These are phyloP conservation scores for Kwoniella mangroviensis DNA, from an alignment of 768 basidiomycete species.

Conservation along the genomic window DNA sequence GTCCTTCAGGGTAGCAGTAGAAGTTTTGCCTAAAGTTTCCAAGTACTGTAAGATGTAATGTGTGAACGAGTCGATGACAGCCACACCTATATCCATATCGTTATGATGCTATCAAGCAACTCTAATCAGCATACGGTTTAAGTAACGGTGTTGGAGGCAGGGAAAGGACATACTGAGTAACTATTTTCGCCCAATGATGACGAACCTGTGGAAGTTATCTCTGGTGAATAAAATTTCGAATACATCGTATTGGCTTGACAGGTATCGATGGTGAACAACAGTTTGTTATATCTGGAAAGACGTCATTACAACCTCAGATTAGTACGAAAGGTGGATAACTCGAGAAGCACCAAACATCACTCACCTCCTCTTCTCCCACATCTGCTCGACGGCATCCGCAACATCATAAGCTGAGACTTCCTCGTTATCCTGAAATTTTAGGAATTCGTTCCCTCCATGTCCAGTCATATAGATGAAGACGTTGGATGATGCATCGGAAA, in stretches of 20 bases:
- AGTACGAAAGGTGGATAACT: not conserved
- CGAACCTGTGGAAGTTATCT: conserved; percentile 88
- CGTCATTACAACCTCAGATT: too few species aligned
- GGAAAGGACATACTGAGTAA: conserved; percentile 74
- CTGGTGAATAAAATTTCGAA: conserved; percentile 87
- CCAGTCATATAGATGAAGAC: conserved; percentile 98
- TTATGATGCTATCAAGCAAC: conserved; percentile 94
- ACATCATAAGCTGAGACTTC: conserved; percentile 96
- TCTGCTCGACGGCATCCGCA: conserved; percentile 97
- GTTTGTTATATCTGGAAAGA: conserved; percentile 77
- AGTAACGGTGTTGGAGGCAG: not conserved
- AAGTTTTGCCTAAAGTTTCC: conserved; percentile 91
- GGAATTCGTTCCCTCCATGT: conserved; percentile 95
- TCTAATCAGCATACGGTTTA: too few species aligned
- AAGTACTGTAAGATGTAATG: conserved; percentile 89
- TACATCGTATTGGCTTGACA: conserved; percentile 98
- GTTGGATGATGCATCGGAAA: conserved; percentile 88
- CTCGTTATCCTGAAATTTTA: conserved; percentile 99
- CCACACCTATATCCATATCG: conserved; percentile 91
- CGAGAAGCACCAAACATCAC: conserved; percentile 30
- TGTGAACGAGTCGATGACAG: conserved; percentile 93
- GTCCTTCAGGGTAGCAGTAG: conserved; percentile 75
- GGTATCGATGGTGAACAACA: conserved; percentile 97
- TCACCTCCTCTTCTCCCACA: conserved; percentile 94
- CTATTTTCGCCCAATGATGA: conserved; percentile 84